Conservation (phyloP, 2,329 filamentous ascomycete species). For the Talaromyces sp. region DNA sequence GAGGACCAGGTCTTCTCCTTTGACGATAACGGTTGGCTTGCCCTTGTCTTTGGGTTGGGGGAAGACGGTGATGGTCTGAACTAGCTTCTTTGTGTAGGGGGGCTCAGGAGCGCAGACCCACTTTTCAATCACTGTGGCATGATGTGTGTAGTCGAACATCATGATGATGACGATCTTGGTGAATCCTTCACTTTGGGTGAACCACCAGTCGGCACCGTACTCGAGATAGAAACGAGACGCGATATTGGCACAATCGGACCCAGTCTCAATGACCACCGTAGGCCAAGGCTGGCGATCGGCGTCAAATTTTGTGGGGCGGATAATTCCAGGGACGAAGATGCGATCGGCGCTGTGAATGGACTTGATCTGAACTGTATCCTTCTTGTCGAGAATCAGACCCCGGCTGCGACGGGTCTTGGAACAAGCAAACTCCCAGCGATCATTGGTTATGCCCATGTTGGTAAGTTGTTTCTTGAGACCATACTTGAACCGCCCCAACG, state of each 20-base stretch:
- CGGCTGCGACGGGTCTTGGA: neutral
- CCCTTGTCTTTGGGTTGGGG: neutral
- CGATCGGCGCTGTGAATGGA: constrained; percentile 7
- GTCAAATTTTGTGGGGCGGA: neutral
- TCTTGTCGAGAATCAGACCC: neutral
- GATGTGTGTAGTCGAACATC: constrained; percentile 5
- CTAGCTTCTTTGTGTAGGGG: constrained; percentile 9
- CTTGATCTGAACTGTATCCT: neutral
- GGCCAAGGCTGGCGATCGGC: constrained; percentile 2
- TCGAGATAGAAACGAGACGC: constrained; percentile 8
- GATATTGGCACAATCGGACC: neutral
- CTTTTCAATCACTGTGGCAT: constrained; percentile 6
- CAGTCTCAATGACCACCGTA: constrained; percentile 8
- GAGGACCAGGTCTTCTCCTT: neutral
- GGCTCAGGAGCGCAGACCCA: neutral
- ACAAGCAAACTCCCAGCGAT: constrained; percentile 1
- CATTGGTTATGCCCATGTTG: neutral
- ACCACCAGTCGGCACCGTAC: constrained; percentile 16
- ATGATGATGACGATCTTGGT: constrained; percentile 8
- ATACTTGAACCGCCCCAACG: constrained; percentile 6
- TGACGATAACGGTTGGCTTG: neutral
- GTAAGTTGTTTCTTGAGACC: constrained; percentile 2
- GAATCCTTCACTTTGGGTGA: constrained; percentile 1
- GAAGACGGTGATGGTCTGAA: neutral
- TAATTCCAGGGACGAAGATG: constrained; percentile 7